Base-by-base conservation (phyloP, 257 asterid genomes). In the Capsicum baccatum region DNA sequence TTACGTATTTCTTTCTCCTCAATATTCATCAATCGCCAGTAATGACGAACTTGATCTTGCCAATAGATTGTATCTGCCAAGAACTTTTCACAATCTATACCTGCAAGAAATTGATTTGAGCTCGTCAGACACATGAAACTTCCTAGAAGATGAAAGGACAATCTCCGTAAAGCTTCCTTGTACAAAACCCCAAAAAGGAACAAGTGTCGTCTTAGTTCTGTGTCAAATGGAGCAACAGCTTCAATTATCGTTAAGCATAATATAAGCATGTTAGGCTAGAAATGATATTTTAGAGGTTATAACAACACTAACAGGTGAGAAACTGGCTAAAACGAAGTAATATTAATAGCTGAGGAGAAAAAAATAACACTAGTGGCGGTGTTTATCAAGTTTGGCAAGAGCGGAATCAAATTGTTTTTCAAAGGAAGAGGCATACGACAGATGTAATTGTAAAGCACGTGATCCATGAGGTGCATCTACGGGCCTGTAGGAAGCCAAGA, bases 11-110 rank as follows among this genome's bases (percentile, higher is more conserved):
- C 93, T 11, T 87, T 88, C 89, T 95, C 97, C 79, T 91, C 94
- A 79, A 89, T 95, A 54, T 84, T 86, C 97, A 97, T 90, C 89
- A 97, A 83, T 88, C 99, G 90, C 98, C 98, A 97, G 85, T 97
- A 97, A 83, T 97, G 98, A 58, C 98, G 97, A 83, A 92, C 92
- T 90, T 97, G 98, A 80, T 94, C 98, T 90, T 97, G 99, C 99
- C 99, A 97, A 91, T 93, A 97, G 68, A 95, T 84, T 74, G 97
- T 94, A 88, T 97, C 94, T 15, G 89, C 50, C 83, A 97, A 84
- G 85, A 94, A 90, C 79, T 84, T 88, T 35, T 92, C 96, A 68
- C 89, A 90, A 89, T 86, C 85, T 47, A 94, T 89, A 68, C 94
- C 99, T 96, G 92, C 84, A 82, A 55, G 63, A 69, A 82, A 76